Conservation (phyloP, 2,329 filamentous ascomycete genomes). For the Colletotrichum siamense region DNA sequence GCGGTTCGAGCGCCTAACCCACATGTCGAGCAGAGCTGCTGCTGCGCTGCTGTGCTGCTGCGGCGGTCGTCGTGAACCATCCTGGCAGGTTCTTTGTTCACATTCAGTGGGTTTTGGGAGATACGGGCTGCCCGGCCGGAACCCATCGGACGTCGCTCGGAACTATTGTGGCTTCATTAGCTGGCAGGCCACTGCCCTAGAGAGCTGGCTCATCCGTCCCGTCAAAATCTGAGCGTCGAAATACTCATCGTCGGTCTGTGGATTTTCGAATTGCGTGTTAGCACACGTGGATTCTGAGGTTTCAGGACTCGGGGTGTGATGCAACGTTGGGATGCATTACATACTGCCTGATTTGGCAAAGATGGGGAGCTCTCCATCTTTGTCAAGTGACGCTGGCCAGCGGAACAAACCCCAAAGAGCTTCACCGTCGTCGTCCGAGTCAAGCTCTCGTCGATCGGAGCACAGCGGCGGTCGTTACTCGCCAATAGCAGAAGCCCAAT, state of each 20-base stretch:
- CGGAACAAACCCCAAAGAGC: background rate
- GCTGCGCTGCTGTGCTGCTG: background rate
- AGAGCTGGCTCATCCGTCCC: background rate
- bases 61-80: background rate
- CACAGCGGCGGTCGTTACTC: background rate
- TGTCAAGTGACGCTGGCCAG: background rate
- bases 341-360: background rate
- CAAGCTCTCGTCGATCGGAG: constrained; percentile 9
- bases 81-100: background rate
- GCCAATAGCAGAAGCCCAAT: background rate
- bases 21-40: background rate
- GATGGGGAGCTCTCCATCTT: background rate
- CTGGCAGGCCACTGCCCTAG: background rate
- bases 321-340: background rate
- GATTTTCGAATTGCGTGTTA: background rate
- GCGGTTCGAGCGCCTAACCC: background rate
- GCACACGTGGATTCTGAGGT: background rate
- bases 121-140: background rate
- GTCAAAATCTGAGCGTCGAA: background rate
- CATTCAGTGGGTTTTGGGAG: background rate
- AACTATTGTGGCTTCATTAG: background rate
- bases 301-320: constrained; percentile 6
- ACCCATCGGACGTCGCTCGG: background rate
- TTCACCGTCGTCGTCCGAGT: constrained; percentile 7
- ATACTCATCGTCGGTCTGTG: background rate